Percentiles rank a stretch among this genome's conserved stretches.
These are phyloP conservation scores for Malus domestica DNA, from an alignment of 306 rosid genomes.

Conservation along the genomic window DNA sequence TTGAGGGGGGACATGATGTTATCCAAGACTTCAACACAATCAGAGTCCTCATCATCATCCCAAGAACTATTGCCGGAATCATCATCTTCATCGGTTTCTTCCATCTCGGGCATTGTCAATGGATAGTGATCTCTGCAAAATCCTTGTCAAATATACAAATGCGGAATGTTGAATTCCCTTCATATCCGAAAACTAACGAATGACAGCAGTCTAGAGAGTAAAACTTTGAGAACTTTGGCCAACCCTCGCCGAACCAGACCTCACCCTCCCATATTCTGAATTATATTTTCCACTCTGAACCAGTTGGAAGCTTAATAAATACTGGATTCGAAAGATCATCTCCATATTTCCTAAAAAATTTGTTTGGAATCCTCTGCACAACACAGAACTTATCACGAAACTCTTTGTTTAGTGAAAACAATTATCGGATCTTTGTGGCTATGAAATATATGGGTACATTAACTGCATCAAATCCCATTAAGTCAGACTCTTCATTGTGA, in stretches of 20 bases:
- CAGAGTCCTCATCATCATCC: background rate
- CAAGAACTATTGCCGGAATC: no score
- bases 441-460: no score
- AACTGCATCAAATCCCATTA: no score
- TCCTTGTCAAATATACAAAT: slow-evolving; percentile 13
- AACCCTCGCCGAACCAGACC: slow-evolving; percentile 13
- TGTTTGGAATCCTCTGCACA: slow-evolving; percentile 18
- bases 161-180: slow-evolving; percentile 13
- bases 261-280: background rate
- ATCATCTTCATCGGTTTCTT: no score
- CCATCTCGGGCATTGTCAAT: background rate
- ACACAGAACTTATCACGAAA: background rate
- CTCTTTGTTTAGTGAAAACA: background rate
- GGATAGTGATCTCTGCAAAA: slow-evolving; percentile 23
- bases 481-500: no score
- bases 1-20: background rate
- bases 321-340: slow-evolving; percentile 3
- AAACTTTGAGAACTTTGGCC: slow-evolving; percentile 13
- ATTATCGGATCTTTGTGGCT: background rate
- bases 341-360: slow-evolving; percentile 7
- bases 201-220: background rate
- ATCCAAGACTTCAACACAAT: background rate
- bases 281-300: slow-evolving; percentile 17
- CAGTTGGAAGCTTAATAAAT: slow-evolving; percentile 23
- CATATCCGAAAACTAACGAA: slow-evolving; percentile 7